Evolutionary conservation across 169 alveolate species (phyloP), one percentile per base, ranked within the genome.

Genomic region (Plasmodium adleri): DNA sequence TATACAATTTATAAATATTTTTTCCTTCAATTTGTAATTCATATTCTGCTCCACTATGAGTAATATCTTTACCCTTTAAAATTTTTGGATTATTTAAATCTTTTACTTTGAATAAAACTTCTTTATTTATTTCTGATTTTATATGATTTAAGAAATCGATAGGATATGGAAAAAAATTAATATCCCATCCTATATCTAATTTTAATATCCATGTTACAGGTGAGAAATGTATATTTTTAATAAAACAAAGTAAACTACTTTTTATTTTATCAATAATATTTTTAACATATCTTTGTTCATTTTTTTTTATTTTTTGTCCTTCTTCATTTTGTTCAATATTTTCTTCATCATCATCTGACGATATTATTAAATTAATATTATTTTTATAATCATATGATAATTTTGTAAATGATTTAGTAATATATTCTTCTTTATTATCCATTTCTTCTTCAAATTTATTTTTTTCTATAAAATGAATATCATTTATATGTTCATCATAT

Each of bases 21-120:
- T 94, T 92, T 15, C 97, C 97, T 75, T 94, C 96, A 67, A 96
- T 94, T 74, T 88, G 96, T 20, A 95, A 73, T 73, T 95, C 95
- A 72, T 73, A 92, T 50, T 93, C 94, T 28, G 72, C 75, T 17
- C 95, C 96, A 8, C 78, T 66, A 71, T 78, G 89, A 26, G 88
- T 90, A 50, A 72, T 75, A 9, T 88, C 78, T 47, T 72, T 90
- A 45, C 94, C 88, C 50, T 88, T 88, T 3, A 92, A 88, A n/a
- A 93, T 83, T 15, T 93, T 67, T 4, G 96, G 91, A 63, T 93
- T 93, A 59, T 85, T 88, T 43, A 93, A 73, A 15, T 93, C 94
- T 1, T 88, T 92, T 2, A 94, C 88, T 62, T 88, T 86, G 26
- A 92, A 88, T 24, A 93, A 74, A 15, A 62, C 47, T 70, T 89